Base-by-base conservation (phyloP, 1,284 basidiomycete genomes). In the Pseudozyma flocculosa region DNA sequence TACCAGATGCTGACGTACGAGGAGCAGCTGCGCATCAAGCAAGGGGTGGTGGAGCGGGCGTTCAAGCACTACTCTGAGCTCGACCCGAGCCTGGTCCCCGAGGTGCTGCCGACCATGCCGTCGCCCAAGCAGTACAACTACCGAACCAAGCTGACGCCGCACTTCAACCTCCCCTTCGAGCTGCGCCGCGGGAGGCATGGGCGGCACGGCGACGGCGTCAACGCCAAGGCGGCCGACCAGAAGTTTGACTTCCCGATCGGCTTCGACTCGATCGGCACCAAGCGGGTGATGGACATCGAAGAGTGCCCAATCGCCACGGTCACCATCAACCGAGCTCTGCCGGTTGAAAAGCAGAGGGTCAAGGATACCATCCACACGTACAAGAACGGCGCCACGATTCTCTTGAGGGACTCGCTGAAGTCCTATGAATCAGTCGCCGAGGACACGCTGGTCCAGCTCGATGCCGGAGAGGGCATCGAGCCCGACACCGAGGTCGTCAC, bases 101-200 rank as follows among this genome's bases (percentile, higher is more conserved):
- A 75, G 0, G 85, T 92, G 29, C 82, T 85, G 45, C 80, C 86
- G 0, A 97, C 94, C 0, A 87, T 94, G 17, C 84, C 85, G 7
- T 92, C 89, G 0, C 95, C 94, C 0, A 81, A 88, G 45, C 87
- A 94, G 63, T 96, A 94, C 79, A 85, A 84, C 41, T 98, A 98
- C 78, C 86, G 94, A 21, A 98, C 95, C 1, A 98, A 98, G 80
- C 87, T 98, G 43, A 97, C 94, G 0, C 94, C 94, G 0, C 94
- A 98, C 78, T 98, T 97, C 69, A 89, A 95, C 40, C 84, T 87
- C 0, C 86, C 90, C 1, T 85, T 86, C 0, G 87, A 72, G 39
- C 46, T 70, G 18, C 60, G 69, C 18, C 56, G 67, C 22, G 54
- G 72, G 76, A 79, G 50, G 79, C 70, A 75, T 78, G 72, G 61